Evolutionary conservation across 2,329 filamentous ascomycete genomes (phyloP).

Genomic region (Alternaria alternata): DNA sequence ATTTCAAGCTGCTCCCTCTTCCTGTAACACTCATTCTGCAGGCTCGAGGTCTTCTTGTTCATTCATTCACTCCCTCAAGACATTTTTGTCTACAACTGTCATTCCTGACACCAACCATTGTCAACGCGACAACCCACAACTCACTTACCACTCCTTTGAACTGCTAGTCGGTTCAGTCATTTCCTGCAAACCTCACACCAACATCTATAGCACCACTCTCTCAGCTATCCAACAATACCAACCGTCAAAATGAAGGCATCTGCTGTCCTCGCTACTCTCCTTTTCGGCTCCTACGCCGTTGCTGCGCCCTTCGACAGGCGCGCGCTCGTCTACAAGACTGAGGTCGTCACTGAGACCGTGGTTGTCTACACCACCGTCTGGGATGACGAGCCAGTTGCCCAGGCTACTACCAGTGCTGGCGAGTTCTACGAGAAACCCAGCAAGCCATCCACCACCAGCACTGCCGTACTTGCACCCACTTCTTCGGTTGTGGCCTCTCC

Average conservation of each 20-base stretch:
- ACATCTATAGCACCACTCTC: conserved; percentile 24
- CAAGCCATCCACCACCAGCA: conserved; percentile 29
- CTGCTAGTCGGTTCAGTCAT: conserved; percentile 48
- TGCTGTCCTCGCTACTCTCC: conserved; percentile 44
- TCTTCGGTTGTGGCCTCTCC: conserved; percentile 19
- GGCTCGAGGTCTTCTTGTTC: conserved; percentile 50
- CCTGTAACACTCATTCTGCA: conserved; percentile 38
- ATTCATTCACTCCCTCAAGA: conserved; percentile 43
- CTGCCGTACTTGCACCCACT: conserved; percentile 21
- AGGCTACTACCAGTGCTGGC: conserved; percentile 31
- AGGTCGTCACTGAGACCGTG: conserved; percentile 45
- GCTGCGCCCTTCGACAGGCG: conserved; percentile 48
- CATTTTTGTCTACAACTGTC: conserved; percentile 47
- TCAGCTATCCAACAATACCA: conserved; percentile 19
- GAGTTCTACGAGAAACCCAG: conserved; percentile 35
- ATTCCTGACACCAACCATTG: conserved; percentile 39
- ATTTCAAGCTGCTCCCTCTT: conserved; percentile 29
- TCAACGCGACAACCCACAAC: conserved; percentile 25
- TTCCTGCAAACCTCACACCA: conserved; percentile 27
- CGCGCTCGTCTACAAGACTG: conserved; percentile 45
- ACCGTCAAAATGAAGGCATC: conserved; percentile 47
- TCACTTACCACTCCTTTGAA: conserved; percentile 26
- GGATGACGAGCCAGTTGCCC: conserved; percentile 31
- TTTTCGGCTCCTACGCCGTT: conserved; percentile 46
- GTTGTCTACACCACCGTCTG: conserved; percentile 49